Evolutionary conservation across 2,329 filamentous ascomycete species (phyloP), one percentile per base, ranked within the genome.

Genomic region (Alternaria viburni): DNA sequence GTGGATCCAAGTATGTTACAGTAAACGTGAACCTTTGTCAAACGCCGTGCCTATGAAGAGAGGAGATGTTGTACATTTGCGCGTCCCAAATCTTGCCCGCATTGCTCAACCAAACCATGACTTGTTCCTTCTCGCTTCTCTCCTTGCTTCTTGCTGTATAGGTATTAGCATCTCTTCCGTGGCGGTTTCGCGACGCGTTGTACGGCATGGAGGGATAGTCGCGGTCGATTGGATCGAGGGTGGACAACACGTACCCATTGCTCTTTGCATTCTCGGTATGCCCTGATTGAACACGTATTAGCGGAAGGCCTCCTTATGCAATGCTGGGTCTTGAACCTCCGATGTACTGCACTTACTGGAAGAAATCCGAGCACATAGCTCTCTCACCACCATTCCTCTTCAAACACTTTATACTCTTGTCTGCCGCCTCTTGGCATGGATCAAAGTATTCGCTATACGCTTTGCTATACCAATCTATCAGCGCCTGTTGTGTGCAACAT

Each of bases 231-330:
- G 36, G 21, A n/a, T 57, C 10, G 32, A 23, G 23, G 43, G 17
- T 21, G 36, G 50, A 17, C 9, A 13, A 5, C 51, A 82, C 88
- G 74, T 86, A 97, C 93, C 94, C 94, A 97, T 83, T 90, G 87
- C 82, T 97, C 94, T 81, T 97, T 97, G 82, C 95, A 98, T 67
- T 96, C 93, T 62, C 93, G 89, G 80, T 97, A 98, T 54, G 93
- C 93, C 81, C 93, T 97, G 25, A 58, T 44, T n/a, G 28, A 26
- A 54, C 21, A 4, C 28, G 3, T n/a, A 36, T 65, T 45, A 64
- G 56, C 52, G 21, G 6, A 12, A 12, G 25, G 13, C 15, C 41
- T 43, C 21, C 41, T 36, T 25, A 12, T 23, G 6, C 28, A 6
- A 28, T 41, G 36, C 36, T 41, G 36, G 5, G n/a, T 41, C 36